phyloP scores from a whole-genome alignment of 1,284 basidiomycete species.

The Moniliella sp. region DNA sequence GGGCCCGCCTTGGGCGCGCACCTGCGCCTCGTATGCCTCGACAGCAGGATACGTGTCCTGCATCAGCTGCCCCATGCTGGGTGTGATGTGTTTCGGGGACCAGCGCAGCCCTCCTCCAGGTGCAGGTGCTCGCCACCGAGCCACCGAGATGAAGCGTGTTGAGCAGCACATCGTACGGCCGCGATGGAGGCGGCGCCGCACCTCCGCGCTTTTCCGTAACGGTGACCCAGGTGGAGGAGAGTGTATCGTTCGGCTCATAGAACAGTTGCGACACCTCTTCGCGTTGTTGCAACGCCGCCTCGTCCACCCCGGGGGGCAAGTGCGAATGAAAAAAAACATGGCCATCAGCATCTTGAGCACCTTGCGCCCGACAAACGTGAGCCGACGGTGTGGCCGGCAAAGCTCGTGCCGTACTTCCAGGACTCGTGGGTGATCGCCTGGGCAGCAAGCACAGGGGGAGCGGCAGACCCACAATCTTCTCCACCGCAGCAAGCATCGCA shows the following conservation, averaged over 20 bases:
- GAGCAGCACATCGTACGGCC: slow-evolving; percentile 12
- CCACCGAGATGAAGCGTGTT: slow-evolving; percentile 21
- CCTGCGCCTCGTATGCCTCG: too few species aligned
- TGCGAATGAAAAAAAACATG: slow-evolving; percentile 18
- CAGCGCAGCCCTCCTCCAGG: slow-evolving; percentile 32
- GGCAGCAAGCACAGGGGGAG: too few species aligned
- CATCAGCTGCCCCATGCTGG: neutral
- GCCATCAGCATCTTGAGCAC: slow-evolving; percentile 20
- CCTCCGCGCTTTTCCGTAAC: too few species aligned
- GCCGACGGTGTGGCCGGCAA: slow-evolving; percentile 23
- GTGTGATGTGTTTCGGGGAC: slow-evolving; percentile 11
- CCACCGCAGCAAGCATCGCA: too few species aligned
- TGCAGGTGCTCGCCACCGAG: slow-evolving; percentile 11
- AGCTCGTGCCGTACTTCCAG: too few species aligned
- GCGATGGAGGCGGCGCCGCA: too few species aligned
- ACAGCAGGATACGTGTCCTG: neutral
- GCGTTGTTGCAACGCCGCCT: too few species aligned
- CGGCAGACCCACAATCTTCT: too few species aligned
- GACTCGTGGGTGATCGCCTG: too few species aligned
- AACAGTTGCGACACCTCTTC: slow-evolving; percentile 10
- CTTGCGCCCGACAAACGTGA: slow-evolving; percentile 22
- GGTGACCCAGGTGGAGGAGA: too few species aligned
- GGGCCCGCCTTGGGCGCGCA: neutral
- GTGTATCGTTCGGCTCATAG: slow-evolving; percentile 2
- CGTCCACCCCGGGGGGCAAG: too few species aligned